Conservation (phyloP, 1,284 basidiomycete species). For the Austroboletus rostrupii region DNA sequence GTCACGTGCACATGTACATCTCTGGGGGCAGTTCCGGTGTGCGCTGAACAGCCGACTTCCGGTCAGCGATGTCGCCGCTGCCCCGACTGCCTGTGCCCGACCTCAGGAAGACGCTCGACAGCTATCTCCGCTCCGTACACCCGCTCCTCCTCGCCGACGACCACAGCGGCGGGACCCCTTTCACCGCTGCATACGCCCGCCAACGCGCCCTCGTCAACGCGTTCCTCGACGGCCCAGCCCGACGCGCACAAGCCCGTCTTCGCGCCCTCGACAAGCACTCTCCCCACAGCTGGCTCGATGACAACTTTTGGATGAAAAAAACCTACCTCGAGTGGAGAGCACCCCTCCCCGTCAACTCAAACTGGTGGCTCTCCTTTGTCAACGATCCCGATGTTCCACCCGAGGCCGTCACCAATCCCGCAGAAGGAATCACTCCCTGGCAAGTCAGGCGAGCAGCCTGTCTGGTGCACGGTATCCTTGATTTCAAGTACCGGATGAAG, state of each 20-base stretch:
- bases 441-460: slow-evolving; percentile 86
- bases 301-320: slow-evolving; percentile 89
- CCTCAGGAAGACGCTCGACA: slow-evolving; percentile 72
- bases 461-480: slow-evolving; percentile 72
- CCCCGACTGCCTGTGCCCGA: slow-evolving; percentile 84
- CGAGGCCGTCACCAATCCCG: slow-evolving; percentile 37
- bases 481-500: slow-evolving; percentile 73
- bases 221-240: slow-evolving; percentile 23
- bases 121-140: slow-evolving; percentile 77
- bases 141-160: slow-evolving; percentile 82
- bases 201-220: slow-evolving; percentile 21
- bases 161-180: slow-evolving; percentile 50
- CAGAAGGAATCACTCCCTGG: slow-evolving; percentile 66
- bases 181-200: slow-evolving; percentile 34
- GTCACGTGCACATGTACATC: no score
- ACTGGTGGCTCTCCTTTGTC: slow-evolving; percentile 94
- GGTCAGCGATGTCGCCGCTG: slow-evolving; percentile 18
- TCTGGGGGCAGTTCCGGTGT: no score
- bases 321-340: slow-evolving; percentile 90
- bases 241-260: slow-evolving; percentile 66
- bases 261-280: slow-evolving; percentile 78
- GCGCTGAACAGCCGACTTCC: no score
- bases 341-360: slow-evolving; percentile 88
- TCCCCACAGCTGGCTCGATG: slow-evolving; percentile 92
- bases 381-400: slow-evolving; percentile 56